Evolutionary conservation across 2,329 filamentous ascomycete species (phyloP).

Genomic region (Basipetospora sp.): DNA sequence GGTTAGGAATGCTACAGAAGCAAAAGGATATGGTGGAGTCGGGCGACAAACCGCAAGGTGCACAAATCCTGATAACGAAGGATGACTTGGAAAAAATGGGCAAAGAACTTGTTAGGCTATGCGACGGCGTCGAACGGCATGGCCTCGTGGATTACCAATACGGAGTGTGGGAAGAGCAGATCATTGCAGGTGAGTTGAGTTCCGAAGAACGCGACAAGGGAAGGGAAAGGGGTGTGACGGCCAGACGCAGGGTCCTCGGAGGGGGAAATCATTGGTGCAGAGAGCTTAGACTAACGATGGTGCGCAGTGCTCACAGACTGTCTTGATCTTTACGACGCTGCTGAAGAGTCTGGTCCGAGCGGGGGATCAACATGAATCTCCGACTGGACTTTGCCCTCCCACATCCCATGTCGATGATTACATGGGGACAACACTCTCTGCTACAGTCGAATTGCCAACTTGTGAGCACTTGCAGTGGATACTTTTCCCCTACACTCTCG

Average conservation of each 20-base stretch:
- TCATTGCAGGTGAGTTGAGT: conserved; percentile 55
- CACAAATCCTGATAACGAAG: conserved; percentile 50
- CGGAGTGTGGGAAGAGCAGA: conserved; percentile 89
- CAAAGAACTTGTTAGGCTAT: conserved; percentile 65
- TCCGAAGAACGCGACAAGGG: neutral
- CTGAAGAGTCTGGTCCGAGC: conserved; percentile 20
- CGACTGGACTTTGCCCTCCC: neutral
- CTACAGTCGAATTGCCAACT: no score
- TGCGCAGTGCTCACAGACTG: conserved; percentile 21
- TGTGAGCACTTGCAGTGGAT: no score
- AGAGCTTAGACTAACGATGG: neutral
- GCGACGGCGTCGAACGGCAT: conserved; percentile 74
- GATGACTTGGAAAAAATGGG: conserved; percentile 65
- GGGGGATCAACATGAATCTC: conserved; percentile 8
- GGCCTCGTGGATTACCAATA: conserved; percentile 97
- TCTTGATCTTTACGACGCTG: conserved; percentile 30
- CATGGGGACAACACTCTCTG: no score
- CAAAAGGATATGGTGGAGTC: conserved; percentile 6
- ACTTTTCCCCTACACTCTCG: no score
- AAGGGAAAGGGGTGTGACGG: no score
- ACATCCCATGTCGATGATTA: neutral
- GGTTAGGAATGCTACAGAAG: conserved; percentile 5
- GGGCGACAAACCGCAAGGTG: conserved; percentile 39
- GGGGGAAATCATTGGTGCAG: neutral
- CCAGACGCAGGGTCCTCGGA: neutral